Conservation (phyloP, 106 monocot species). For the Allium cepa region DNA sequence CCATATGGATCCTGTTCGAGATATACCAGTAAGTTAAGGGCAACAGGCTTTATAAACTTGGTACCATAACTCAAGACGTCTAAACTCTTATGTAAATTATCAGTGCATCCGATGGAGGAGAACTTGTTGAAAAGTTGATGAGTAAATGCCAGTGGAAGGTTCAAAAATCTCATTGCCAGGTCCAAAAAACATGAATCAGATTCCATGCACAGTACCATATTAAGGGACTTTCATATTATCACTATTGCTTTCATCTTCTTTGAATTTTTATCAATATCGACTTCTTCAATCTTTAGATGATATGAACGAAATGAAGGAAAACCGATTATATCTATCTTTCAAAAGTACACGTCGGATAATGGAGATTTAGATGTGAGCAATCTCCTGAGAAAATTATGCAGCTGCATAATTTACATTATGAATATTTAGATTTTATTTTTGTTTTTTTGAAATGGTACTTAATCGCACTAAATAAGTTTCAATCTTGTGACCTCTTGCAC, state of each 20-base stretch:
- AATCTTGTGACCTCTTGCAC: too few species aligned
- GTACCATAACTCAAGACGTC: not conserved
- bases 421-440: too few species aligned
- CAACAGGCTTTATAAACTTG: not conserved
- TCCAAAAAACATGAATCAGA: slow-evolving; percentile 19
- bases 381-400: slow-evolving; percentile 10
- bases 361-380: slow-evolving; percentile 14
- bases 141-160: slow-evolving; percentile 19
- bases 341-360: slow-evolving; percentile 15
- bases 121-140: not conserved
- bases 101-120: not conserved
- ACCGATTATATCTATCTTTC: not conserved
- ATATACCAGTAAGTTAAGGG: not conserved
- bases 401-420: not conserved
- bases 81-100: not conserved
- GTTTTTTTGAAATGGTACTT: too few species aligned
- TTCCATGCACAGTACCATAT: slow-evolving; percentile 33
- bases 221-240: slow-evolving; percentile 13
- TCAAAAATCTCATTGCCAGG: slow-evolving; percentile 30
- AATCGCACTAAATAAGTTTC: too few species aligned
- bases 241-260: slow-evolving; percentile 16
- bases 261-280: not conserved
- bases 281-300: not conserved
- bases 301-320: not conserved
- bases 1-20: not conserved